These are phyloP conservation scores for Venturia carpophila DNA, from an alignment of 2,329 filamentous ascomycete genomes.

Conservation along the genomic window DNA sequence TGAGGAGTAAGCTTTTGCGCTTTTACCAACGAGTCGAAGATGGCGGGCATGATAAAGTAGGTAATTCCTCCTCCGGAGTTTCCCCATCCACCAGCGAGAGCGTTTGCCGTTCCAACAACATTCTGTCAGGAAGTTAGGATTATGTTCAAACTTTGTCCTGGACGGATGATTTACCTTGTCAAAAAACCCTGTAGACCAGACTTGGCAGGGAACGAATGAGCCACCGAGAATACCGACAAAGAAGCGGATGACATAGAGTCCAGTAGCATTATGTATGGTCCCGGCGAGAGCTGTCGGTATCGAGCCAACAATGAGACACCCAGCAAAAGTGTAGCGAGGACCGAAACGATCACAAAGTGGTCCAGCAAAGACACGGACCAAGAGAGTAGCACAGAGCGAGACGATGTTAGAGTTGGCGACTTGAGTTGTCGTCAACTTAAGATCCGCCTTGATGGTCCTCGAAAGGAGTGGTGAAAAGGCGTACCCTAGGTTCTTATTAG, in stretches of 20 bases:
- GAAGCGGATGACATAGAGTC: constrained; percentile 67
- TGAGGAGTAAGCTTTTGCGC: constrained; percentile 53
- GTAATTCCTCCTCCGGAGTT: constrained; percentile 86
- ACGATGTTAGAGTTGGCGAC: constrained; percentile 88
- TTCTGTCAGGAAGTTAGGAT: constrained; percentile 38
- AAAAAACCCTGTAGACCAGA: constrained; percentile 89
- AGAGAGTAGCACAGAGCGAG: constrained; percentile 53
- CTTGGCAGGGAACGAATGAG: constrained; percentile 77
- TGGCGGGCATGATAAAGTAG: constrained; percentile 87
- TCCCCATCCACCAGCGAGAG: constrained; percentile 74
- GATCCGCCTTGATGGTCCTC: constrained; percentile 71
- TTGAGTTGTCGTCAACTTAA: constrained; percentile 61
- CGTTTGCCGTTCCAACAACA: constrained; percentile 81
- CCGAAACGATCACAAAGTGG: constrained; percentile 82
- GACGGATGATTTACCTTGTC: constrained; percentile 49
- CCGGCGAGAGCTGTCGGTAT: constrained; percentile 78
- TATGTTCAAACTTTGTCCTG: no score
- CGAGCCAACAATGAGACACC: constrained; percentile 66
- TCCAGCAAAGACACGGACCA: constrained; percentile 70
- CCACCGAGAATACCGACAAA: constrained; percentile 74
- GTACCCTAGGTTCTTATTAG: constrained; percentile 39
- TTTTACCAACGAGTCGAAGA: constrained; percentile 67
- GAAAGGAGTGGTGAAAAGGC: constrained; percentile 78
- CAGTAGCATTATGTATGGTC: constrained; percentile 58
- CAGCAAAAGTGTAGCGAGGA: constrained; percentile 70